A percentile compares a stretch with the other conserved stretches of the same genome.
These are phyloP conservation scores for Lepidium campestre DNA, from an alignment of 441 rosid species.

Conservation along the genomic window DNA sequence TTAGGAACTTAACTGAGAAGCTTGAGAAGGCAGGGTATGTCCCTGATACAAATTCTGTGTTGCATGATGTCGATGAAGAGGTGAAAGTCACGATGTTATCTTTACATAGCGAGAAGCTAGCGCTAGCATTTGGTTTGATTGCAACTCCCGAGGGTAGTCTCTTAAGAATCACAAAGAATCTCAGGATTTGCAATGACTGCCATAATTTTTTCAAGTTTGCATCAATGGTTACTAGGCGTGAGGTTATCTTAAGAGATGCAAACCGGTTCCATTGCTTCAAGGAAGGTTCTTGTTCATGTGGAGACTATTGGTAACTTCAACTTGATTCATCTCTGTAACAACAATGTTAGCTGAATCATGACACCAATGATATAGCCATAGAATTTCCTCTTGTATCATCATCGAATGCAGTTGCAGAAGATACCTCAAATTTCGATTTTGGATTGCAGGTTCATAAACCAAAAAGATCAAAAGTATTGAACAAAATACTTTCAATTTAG, in stretches of 20 bases:
- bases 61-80: slow-evolving; percentile 47
- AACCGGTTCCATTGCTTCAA: slow-evolving; percentile 49
- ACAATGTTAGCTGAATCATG: too few relatives aligned
- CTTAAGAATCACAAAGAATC: slow-evolving; percentile 39
- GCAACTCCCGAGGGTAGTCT: slow-evolving; percentile 30
- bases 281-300: slow-evolving; percentile 45
- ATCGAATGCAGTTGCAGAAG: too few relatives aligned
- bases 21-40: slow-evolving; percentile 43
- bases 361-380: too few relatives aligned
- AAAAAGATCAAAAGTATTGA: too few relatives aligned
- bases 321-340: background rate
- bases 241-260: slow-evolving; percentile 38
- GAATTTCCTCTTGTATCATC: too few relatives aligned
- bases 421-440: too few relatives aligned
- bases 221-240: slow-evolving; percentile 32
- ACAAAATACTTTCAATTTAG: too few relatives aligned
- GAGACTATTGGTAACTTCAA: slow-evolving; percentile 39
- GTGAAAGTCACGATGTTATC: slow-evolving; percentile 32
- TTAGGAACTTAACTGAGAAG: slow-evolving; percentile 32
- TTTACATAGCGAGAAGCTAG: slow-evolving; percentile 43
- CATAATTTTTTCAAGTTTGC: slow-evolving; percentile 38
- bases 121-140: slow-evolving; percentile 36
- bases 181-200: slow-evolving; percentile 44
- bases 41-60: slow-evolving; percentile 41
- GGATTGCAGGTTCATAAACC: too few relatives aligned